Base-by-base conservation (phyloP, 148 eudicot genomes). In the Pouteria glomerata region DNA sequence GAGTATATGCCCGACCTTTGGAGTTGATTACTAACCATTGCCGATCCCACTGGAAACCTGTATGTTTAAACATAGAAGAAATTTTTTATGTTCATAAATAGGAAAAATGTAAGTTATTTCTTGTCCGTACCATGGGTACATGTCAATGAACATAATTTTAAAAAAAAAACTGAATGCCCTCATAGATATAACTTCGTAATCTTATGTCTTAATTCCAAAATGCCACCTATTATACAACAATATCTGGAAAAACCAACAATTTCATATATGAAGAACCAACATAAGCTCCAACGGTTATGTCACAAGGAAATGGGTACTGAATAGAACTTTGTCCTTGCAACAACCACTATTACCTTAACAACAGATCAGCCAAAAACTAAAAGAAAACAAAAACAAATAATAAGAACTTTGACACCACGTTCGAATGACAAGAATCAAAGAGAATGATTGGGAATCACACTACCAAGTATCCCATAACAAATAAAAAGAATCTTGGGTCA, bases 21-120 rank as follows among this genome's bases (percentile, higher is more conserved):
- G 88, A 81, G 74, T 89, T 90, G 57, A 86, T 87, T 33, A 93
- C 71, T 70, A 89, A 58, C 98, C 98, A 93, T 63, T 89, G 88
- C n/a, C 98, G 83, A 82, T 93, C 98, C 98, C 98, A 93, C 45
- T 87, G 82, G 70, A 93, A 93, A 14, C 98, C 98, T 93, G 83
- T 63, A 85, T 35, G 70, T 57, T 45, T 63, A 77, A 18, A 52
- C 73, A 78, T 16, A 56, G 26, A 26, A 34, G 23, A 72, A 50
- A 57, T 30, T 26, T 16, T 33, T 24, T 19, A 14, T 23, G 65
- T 33, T 16, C 1, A 4, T 19, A 73, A 10, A 8, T 58, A 63
- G 30, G 48, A 73, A 53, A 26, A 50, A 19, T 24, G 6, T 12
- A 19, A 31, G 6, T 5, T 62, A n/a, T 29, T 47, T 31, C 6